These are phyloP conservation scores for Lipomyces orientalis DNA, from an alignment of 805 yeast genomes.

Conservation along the genomic window DNA sequence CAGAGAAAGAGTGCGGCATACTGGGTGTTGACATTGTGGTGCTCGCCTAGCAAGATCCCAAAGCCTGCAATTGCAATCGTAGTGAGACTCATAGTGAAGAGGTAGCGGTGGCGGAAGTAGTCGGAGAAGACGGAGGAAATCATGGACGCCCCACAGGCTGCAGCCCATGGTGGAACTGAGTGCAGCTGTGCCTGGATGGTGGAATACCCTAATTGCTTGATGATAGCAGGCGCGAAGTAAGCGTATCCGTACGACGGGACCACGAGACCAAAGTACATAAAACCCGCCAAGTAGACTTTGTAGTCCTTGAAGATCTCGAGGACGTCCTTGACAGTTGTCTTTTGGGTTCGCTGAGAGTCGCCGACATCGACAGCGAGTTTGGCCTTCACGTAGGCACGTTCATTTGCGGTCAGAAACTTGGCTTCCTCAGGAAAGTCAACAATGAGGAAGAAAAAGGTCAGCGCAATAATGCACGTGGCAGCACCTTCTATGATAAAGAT, in stretches of 20 bases:
- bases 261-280: conserved; percentile 67
- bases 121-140: conserved; percentile 70
- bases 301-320: conserved; percentile 62
- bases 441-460: conserved; percentile 53
- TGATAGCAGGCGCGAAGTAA: conserved; percentile 72
- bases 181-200: conserved; percentile 77
- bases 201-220: conserved; percentile 64
- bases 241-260: conserved; percentile 81
- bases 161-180: conserved; percentile 85
- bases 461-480: conserved; percentile 46
- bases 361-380: conserved; percentile 63
- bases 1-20: conserved; percentile 70
- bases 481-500: conserved; percentile 60
- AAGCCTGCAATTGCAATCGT: conserved; percentile 59
- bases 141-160: conserved; percentile 72
- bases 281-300: conserved; percentile 60
- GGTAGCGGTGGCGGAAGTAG: conserved; percentile 48
- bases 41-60: conserved; percentile 58
- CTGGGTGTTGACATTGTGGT: conserved; percentile 51
- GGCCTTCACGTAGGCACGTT: conserved; percentile 59
- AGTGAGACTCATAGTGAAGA: conserved; percentile 39
- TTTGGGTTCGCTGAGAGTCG: conserved; percentile 54
- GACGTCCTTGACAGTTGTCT: conserved; percentile 55
- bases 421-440: conserved; percentile 78
- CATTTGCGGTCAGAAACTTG: conserved; percentile 57